Conservation (phyloP, 1,139 yeast genomes). For the Barnettozyma hawaiiensis region DNA sequence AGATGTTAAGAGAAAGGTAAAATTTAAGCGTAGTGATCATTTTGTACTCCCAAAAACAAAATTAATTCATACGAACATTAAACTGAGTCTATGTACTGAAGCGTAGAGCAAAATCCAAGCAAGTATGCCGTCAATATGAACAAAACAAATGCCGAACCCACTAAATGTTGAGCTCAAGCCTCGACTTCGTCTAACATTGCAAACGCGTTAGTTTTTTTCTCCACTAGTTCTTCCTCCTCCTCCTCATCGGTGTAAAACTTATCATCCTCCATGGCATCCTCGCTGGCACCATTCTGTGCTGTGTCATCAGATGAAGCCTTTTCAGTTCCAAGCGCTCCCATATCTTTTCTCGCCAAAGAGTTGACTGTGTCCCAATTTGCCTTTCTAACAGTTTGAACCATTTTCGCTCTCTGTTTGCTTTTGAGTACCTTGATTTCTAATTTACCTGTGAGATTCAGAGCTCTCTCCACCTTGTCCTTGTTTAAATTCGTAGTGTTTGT, state of each 20-base stretch:
- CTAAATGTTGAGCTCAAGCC: slow-evolving; percentile 32
- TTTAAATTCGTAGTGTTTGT: slow-evolving; percentile 32
- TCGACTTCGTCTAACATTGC: slow-evolving; percentile 45
- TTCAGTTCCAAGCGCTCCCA: slow-evolving; percentile 8
- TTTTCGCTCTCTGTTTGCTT: slow-evolving; percentile 57
- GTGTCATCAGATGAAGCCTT: slow-evolving; percentile 7
- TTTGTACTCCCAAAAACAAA: too few species aligned
- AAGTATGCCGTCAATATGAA: too few species aligned
- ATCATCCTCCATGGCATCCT: slow-evolving; percentile 28
- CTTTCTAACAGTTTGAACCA: slow-evolving; percentile 56
- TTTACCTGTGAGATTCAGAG: slow-evolving; percentile 49
- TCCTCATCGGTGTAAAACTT: slow-evolving; percentile 15
- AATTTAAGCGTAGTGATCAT: too few species aligned
- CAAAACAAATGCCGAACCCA: too few species aligned
- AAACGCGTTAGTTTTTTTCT: slow-evolving; percentile 34
- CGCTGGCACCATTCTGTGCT: slow-evolving; percentile 16
- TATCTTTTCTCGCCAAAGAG: slow-evolving; percentile 31
- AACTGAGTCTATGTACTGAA: too few species aligned
- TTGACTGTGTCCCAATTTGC: slow-evolving; percentile 71
- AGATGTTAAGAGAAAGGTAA: too few species aligned
- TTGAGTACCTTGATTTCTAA: slow-evolving; percentile 57
- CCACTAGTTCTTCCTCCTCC: slow-evolving; percentile 17
- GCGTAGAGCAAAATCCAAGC: too few species aligned
- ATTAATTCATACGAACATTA: too few species aligned
- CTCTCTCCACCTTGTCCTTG: slow-evolving; percentile 40